phyloP scores from a whole-genome alignment of 257 asterid genomes.

The Scutellaria baicalensis region DNA sequence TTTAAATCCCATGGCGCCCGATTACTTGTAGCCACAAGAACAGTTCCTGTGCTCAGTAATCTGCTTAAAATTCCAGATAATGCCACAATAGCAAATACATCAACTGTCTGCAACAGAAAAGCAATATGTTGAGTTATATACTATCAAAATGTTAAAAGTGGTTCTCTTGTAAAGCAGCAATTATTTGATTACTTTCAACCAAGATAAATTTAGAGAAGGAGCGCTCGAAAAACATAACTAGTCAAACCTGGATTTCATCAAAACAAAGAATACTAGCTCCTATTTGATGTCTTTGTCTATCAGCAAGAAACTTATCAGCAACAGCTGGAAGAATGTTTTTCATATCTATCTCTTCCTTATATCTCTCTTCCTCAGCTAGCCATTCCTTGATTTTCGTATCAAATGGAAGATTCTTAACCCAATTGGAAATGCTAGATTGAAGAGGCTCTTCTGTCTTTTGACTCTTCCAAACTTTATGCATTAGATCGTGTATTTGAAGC shows the following conservation, averaged over 20 bases:
- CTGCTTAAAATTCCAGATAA: conserved; percentile 94
- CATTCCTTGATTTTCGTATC: conserved; percentile 85
- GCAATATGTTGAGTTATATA: conserved; percentile 1
- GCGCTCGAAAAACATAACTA: not conserved
- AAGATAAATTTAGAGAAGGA: not conserved
- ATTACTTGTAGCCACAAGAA: conserved; percentile 97
- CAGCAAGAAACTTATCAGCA: conserved; percentile 82
- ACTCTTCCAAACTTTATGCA: conserved; percentile 82
- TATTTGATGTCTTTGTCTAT: conserved; percentile 43
- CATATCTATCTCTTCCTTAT: conserved; percentile 72
- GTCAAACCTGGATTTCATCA: conserved; percentile 84
- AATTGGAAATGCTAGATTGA: conserved; percentile 69
- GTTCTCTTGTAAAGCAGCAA: not conserved
- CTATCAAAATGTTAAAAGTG: not conserved
- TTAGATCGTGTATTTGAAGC: conserved; percentile 84
- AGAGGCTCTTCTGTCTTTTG: conserved; percentile 50
- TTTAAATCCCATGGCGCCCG: conserved; percentile 90
- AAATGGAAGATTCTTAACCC: conserved; percentile 84
- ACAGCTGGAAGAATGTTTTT: conserved; percentile 89
- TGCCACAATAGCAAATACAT: conserved; percentile 94
- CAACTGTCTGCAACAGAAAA: conserved; percentile 73
- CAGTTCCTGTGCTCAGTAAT: conserved; percentile 87
- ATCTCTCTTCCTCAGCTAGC: conserved; percentile 91
- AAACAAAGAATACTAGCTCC: conserved; percentile 94
- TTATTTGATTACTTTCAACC: not conserved